Evolutionary conservation across 768 basidiomycete genomes (phyloP).

Genomic region (Cyclocybe cylindracea): DNA sequence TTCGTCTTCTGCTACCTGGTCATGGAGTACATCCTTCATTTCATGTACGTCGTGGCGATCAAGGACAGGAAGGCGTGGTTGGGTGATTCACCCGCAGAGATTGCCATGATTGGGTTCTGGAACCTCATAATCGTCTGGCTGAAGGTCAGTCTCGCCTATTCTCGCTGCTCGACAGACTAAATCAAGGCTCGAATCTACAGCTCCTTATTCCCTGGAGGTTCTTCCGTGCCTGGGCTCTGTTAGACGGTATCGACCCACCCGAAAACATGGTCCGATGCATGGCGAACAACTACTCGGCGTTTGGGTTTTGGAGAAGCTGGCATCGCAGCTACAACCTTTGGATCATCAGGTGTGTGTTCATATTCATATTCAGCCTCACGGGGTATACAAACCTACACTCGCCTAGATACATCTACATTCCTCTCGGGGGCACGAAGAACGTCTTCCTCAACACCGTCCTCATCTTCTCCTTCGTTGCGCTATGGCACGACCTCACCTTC

Average conservation of each 20-base stretch:
- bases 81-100: conserved; percentile 74
- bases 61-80: conserved; percentile 86
- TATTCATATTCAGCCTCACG: neutral
- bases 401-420: conserved; percentile 89
- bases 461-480: conserved; percentile 93
- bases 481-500: conserved; percentile 96
- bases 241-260: conserved; percentile 88
- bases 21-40: conserved; percentile 92
- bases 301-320: conserved; percentile 97
- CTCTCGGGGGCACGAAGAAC: conserved; percentile 72
- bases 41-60: conserved; percentile 96
- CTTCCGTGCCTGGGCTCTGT: conserved; percentile 91
- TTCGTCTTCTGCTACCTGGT: conserved; percentile 72
- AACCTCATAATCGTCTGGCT: conserved; percentile 96
- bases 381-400: neutral
- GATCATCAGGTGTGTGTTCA: conserved; percentile 70
- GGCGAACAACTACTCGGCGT: conserved; percentile 92
- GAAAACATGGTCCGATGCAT: conserved; percentile 99
- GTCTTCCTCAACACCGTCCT: conserved; percentile 64
- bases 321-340: conserved; percentile 96
- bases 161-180: neutral
- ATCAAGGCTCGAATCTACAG: conserved; percentile 39
- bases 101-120: conserved; percentile 96
- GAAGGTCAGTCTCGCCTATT: conserved; percentile 57
- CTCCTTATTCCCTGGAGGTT: conserved; percentile 95